These are phyloP conservation scores for Colletotrichum orbiculare DNA, from an alignment of 2,329 filamentous ascomycete species.

Conservation along the genomic window DNA sequence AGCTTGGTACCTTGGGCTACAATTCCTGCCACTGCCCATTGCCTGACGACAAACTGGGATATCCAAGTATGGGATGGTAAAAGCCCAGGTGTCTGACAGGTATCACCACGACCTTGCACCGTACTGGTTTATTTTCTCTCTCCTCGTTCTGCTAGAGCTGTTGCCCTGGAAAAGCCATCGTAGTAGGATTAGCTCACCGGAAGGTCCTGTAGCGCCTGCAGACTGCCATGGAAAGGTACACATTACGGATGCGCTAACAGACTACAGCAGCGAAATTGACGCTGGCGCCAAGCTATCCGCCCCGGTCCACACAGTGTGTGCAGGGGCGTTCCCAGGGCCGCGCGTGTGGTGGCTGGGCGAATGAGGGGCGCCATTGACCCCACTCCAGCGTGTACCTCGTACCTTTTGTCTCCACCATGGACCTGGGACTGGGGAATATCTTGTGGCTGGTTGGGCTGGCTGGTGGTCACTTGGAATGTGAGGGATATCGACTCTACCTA, in stretches of 20 bases:
- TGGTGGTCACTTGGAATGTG: background rate
- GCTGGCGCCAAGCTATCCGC: constrained; percentile 9
- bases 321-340: constrained; percentile 33
- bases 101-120: background rate
- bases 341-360: constrained; percentile 37
- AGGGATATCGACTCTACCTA: background rate
- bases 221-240: too few relatives aligned
- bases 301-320: constrained; percentile 26
- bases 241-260: background rate
- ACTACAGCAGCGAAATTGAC: background rate
- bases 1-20: constrained; percentile 17
- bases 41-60: constrained; percentile 1
- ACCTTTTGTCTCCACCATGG: background rate
- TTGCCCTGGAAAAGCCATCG: too few relatives aligned
- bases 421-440: constrained; percentile 31
- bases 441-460: constrained; percentile 34
- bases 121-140: background rate
- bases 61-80: constrained; percentile 8
- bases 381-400: background rate
- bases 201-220: too few relatives aligned
- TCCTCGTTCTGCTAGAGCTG: background rate
- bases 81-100: background rate
- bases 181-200: too few relatives aligned
- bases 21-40: background rate
- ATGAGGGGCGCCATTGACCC: constrained; percentile 14